Evolutionary conservation across 805 yeast species (phyloP).

Genomic region (Saturnispora mendoncae): DNA sequence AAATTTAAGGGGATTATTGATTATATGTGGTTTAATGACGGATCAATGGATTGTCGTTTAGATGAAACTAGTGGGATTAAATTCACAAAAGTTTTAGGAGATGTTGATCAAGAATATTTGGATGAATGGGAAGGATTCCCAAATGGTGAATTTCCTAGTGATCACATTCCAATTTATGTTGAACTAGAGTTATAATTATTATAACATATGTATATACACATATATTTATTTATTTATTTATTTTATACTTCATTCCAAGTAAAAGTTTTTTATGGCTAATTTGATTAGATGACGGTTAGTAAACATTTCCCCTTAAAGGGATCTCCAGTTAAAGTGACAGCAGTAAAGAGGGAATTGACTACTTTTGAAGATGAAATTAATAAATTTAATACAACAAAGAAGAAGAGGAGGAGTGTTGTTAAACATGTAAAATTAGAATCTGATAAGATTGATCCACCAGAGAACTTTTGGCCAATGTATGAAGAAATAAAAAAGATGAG

Average conservation of each 20-base stretch:
- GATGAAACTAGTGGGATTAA: constrained; percentile 28
- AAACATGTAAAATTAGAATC: constrained; percentile 11
- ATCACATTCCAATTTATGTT: constrained; percentile 29
- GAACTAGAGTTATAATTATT: constrained; percentile 17
- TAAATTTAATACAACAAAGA: constrained; percentile 6
- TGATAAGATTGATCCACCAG: constrained; percentile 13
- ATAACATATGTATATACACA: background rate
- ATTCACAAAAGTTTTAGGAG: constrained; percentile 42
- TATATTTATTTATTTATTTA: no score
- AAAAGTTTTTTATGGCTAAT: background rate
- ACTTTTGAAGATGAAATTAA: constrained; percentile 10
- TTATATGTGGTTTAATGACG: constrained; percentile 41
- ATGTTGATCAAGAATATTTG: constrained; percentile 32
- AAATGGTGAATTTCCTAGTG: constrained; percentile 51
- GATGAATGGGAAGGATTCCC: constrained; percentile 37
- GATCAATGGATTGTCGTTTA: constrained; percentile 7
- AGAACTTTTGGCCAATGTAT: constrained; percentile 47
- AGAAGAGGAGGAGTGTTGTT: constrained; percentile 4
- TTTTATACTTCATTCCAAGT: no score
- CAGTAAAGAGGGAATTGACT: background rate
- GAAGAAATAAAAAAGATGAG: constrained; percentile 61
- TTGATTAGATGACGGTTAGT: constrained; percentile 15
- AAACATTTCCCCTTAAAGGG: constrained; percentile 8
- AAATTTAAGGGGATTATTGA: constrained; percentile 46
- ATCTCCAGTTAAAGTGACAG: background rate